Base-by-base conservation (phyloP, 805 yeast genomes). In the Sugiyamaella lignohabitans region DNA sequence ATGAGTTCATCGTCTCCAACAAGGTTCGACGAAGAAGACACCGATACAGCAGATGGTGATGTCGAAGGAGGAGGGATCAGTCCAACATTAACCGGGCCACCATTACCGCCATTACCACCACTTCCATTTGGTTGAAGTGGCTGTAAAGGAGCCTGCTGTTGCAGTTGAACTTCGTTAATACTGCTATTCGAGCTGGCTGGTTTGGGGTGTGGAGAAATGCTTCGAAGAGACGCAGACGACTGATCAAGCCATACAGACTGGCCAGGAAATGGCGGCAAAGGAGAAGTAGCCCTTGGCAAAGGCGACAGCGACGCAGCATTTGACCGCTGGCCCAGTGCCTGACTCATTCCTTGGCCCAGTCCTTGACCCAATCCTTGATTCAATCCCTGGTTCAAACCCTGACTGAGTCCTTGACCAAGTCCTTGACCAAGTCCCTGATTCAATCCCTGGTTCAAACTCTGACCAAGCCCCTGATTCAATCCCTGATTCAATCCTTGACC, bases 1-100 rank as follows among this genome's bases (percentile, higher is more conserved):
- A 93, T 93, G 45, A 93, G 76, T 54, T 93, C 98, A 45, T 91
- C 97, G 52, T 85, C 94, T 5, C 10, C 30, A 53, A 23, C 45
- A 11, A 43, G 11, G 11, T 27, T 27, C 21, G 49, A 34, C 5
- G 30, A 5, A n/a, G 41, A 35, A n/a, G n/a, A n/a, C n/a, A n/a
- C n/a, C n/a, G n/a, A n/a, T n/a, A n/a, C n/a, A 5, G 21, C 11
- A 5, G 38, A 35, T 35, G 38, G 38, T 16, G 32, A 27, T 27
- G 32, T 27, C 14, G 32, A 27, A 27, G 32, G 32, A 8, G 32
- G 14, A 8, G 32, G 32, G 14, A 27, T 27, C 8, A 14, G 14
- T 8, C 11, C 8, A 27, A 8, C 14, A 27, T 27, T 27, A 27
- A 27, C 32, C 8, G 32, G 32, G 14, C 32, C 14, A 27, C 8